Evolutionary conservation across 768 basidiomycete genomes (phyloP).

Genomic region (Xerocomus brunneocitrinus): DNA sequence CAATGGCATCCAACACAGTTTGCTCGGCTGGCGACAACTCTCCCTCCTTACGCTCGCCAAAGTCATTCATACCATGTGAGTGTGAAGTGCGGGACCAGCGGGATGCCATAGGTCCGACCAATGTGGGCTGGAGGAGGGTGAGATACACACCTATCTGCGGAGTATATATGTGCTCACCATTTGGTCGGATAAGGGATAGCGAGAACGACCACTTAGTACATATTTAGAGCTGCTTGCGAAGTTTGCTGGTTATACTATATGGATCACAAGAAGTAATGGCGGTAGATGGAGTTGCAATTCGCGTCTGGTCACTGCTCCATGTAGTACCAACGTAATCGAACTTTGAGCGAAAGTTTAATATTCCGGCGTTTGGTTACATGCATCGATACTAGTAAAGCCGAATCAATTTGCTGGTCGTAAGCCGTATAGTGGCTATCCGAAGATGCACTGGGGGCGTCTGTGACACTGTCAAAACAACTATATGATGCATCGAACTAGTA

Average conservation of each 20-base stretch:
- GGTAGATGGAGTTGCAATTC: not conserved
- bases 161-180: not conserved
- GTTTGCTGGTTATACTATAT: not conserved
- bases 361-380: not conserved
- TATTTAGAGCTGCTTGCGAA: not conserved
- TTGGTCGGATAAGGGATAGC: not conserved
- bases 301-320: not conserved
- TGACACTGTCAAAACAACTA: too few relatives aligned
- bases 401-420: too few relatives aligned
- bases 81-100: not conserved
- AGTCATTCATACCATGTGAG: slow-evolving; percentile 1
- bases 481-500: too few relatives aligned
- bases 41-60: slow-evolving; percentile 1
- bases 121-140: not conserved
- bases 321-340: not conserved
- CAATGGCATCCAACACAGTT: slow-evolving; percentile 31
- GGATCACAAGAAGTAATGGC: not conserved
- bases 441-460: too few relatives aligned
- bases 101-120: not conserved
- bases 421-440: too few relatives aligned
- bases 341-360: not conserved
- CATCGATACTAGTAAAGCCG: not conserved
- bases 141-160: not conserved
- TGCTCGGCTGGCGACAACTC: slow-evolving; percentile 8
- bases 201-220: not conserved